These are phyloP conservation scores for Tubosaeta sp. DNA, from an alignment of 768 basidiomycete species.

Conservation along the genomic window DNA sequence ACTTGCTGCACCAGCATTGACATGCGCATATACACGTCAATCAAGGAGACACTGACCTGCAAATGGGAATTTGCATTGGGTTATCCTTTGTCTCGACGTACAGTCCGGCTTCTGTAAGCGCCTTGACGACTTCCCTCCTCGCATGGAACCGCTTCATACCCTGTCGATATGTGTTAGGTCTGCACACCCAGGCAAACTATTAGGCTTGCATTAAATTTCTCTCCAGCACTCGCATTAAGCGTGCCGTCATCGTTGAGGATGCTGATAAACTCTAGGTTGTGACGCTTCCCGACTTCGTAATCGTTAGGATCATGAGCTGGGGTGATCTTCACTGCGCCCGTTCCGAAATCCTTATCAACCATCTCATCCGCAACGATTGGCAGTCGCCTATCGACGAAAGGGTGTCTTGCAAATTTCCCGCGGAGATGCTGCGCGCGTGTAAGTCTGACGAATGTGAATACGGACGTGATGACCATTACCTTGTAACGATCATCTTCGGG, in stretches of 20 bases:
- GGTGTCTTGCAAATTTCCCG: constrained; percentile 87
- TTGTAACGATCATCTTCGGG: constrained; percentile 89
- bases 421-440: constrained; percentile 65
- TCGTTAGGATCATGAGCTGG: constrained; percentile 98
- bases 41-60: constrained; percentile 47
- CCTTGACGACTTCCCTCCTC: constrained; percentile 76
- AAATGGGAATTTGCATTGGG: constrained; percentile 94
- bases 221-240: constrained; percentile 84
- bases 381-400: constrained; percentile 80
- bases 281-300: constrained; percentile 88
- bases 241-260: constrained; percentile 97
- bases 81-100: constrained; percentile 93
- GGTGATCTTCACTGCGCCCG: constrained; percentile 98
- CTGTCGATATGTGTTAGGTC: constrained; percentile 30
- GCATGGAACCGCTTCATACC: constrained; percentile 99
- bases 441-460: background rate
- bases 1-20: constrained; percentile 57
- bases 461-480: constrained; percentile 30
- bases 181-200: background rate
- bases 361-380: constrained; percentile 86
- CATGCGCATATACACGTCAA: background rate
- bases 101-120: constrained; percentile 76
- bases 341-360: constrained; percentile 94
- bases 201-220: constrained; percentile 57
- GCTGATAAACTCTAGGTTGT: constrained; percentile 88